phyloP scores from a whole-genome alignment of 2,329 filamentous ascomycete genomes.

The Beauveria scarabaeidicola region DNA sequence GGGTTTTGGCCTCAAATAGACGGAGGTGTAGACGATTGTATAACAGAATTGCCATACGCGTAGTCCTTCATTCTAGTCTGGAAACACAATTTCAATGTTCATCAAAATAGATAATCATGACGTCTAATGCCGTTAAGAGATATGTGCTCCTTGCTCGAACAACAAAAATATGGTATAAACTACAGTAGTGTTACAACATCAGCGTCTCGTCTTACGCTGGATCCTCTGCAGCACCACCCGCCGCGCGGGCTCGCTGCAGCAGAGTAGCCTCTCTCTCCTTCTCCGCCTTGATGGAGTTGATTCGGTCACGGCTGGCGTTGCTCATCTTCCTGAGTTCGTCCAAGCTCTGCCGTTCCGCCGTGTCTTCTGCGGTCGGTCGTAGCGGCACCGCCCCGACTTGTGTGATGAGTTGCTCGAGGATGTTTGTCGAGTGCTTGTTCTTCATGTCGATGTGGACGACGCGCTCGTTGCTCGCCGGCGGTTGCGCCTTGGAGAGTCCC shows the following conservation, averaged over 20 bases:
- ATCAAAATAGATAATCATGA: background rate
- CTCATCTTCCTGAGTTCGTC: constrained; percentile 44
- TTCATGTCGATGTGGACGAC: constrained; percentile 56
- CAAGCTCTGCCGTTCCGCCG: constrained; percentile 47
- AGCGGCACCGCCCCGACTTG: constrained; percentile 53
- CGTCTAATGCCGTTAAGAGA: background rate
- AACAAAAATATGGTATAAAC: constrained; percentile 6
- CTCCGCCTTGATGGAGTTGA: constrained; percentile 44
- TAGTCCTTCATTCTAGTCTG: background rate
- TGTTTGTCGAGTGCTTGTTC: constrained; percentile 49
- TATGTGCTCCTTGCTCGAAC: background rate
- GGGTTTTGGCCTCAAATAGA: constrained; percentile 80
- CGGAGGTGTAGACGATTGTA: background rate
- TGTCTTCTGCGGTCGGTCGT: constrained; percentile 50
- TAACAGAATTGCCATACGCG: background rate
- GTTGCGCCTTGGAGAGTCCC: constrained; percentile 40
- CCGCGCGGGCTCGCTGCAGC: constrained; percentile 32
- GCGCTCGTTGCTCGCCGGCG: constrained; percentile 40
- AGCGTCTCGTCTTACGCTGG: constrained; percentile 17
- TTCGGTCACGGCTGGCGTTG: constrained; percentile 45
- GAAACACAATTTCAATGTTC: background rate
- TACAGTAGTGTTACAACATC: constrained; percentile 13
- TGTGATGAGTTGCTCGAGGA: constrained; percentile 53
- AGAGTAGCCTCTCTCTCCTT: constrained; percentile 53
- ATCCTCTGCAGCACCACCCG: constrained; percentile 28